Conservation (phyloP, 2,329 filamentous ascomycete species). For the Didymellaceae sp. region DNA sequence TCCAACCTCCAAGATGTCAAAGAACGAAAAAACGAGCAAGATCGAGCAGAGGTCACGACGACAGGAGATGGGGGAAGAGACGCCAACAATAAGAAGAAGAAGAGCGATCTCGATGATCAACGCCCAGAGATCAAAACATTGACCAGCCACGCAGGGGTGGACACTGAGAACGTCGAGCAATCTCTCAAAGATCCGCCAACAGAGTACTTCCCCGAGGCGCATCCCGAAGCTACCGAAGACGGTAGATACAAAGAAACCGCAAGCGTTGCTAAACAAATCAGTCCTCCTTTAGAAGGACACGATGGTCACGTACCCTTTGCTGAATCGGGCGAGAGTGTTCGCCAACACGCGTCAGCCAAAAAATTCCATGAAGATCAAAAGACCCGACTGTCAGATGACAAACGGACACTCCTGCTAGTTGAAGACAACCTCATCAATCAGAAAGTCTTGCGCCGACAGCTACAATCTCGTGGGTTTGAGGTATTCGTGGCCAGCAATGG, state of each 20-base stretch:
- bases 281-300: neutral
- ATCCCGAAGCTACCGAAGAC: slow-evolving; percentile 31
- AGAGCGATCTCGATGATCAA: neutral
- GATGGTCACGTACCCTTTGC: slow-evolving; percentile 18
- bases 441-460: slow-evolving; percentile 57
- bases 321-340: slow-evolving; percentile 33
- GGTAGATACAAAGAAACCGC: slow-evolving; percentile 33
- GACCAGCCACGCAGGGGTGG: slow-evolving; percentile 29
- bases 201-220: slow-evolving; percentile 36
- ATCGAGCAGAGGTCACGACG: slow-evolving; percentile 9
- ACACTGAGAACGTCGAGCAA: slow-evolving; percentile 22
- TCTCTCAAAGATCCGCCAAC: slow-evolving; percentile 43
- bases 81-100: neutral
- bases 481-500: slow-evolving; percentile 54
- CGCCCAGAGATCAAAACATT: slow-evolving; percentile 14
- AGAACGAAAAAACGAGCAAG: slow-evolving; percentile 25
- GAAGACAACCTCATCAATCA: slow-evolving; percentile 60
- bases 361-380: slow-evolving; percentile 30
- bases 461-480: slow-evolving; percentile 52
- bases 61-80: neutral
- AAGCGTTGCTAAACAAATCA: slow-evolving; percentile 22
- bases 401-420: slow-evolving; percentile 50
- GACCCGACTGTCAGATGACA: slow-evolving; percentile 21
- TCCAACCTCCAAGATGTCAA: slow-evolving; percentile 38
- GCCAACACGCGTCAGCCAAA: slow-evolving; percentile 28